A percentile compares a stretch with the other conserved stretches of the same genome.
phyloP scores from a whole-genome alignment of 257 asterid genomes.

The Solanum raphanifolium region DNA sequence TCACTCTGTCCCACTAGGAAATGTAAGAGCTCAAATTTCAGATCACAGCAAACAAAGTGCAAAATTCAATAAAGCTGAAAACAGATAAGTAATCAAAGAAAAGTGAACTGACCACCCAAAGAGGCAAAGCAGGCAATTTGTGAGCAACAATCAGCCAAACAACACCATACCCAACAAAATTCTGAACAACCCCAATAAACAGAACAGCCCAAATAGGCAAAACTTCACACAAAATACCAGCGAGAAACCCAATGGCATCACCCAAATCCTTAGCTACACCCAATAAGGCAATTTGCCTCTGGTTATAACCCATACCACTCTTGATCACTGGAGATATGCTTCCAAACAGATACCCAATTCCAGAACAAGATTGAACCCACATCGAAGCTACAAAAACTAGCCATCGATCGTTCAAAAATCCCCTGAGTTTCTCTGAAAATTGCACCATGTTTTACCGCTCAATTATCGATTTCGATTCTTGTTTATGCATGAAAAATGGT shows the following conservation, averaged over 20 bases:
- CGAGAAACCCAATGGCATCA: conserved; percentile 70
- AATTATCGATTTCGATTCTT: not conserved
- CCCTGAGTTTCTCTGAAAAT: conserved; percentile 10
- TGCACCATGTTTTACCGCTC: not conserved
- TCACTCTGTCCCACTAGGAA: not conserved
- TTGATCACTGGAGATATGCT: conserved; percentile 80
- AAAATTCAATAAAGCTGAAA: not conserved
- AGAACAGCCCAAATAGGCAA: conserved; percentile 70
- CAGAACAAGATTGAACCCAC: conserved; percentile 91
- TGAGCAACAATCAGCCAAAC: conserved; percentile 64
- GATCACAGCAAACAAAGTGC: not conserved
- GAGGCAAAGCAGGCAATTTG: conserved; percentile 49
- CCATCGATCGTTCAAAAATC: conserved; percentile 60
- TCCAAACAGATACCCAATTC: conserved; percentile 76
- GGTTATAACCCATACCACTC: conserved; percentile 60
- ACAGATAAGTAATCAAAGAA: not conserved
- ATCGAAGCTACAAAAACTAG: conserved; percentile 90
- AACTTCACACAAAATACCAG: conserved; percentile 57
- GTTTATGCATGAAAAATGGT: not conserved
- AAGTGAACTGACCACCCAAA: conserved; percentile 68
- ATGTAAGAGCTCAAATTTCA: not conserved
- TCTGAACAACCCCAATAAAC: conserved; percentile 66
- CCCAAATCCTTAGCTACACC: conserved; percentile 93
- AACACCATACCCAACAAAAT: conserved; percentile 75
- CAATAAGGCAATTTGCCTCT: conserved; percentile 61